A percentile compares a stretch with the other conserved stretches of the same genome.
These are phyloP conservation scores for Backusella circina DNA, from an alignment of 192 early-diverging fungal genomes.

Conservation along the genomic window DNA sequence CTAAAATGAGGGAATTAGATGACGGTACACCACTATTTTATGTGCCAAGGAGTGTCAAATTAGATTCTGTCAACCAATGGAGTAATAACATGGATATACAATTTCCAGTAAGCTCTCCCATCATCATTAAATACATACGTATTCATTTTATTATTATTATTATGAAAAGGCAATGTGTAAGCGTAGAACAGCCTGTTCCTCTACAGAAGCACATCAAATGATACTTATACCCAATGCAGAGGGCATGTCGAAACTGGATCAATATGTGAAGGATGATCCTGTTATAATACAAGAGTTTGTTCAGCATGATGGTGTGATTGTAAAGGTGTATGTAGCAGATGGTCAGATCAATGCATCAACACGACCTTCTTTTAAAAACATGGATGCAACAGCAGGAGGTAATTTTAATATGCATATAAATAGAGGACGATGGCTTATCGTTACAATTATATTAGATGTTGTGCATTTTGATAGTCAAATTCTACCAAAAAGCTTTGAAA, in stretches of 20 bases:
- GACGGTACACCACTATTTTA: constrained; percentile 5
- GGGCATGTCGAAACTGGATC: background rate
- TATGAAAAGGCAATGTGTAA: constrained; percentile 35
- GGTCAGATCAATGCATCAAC: constrained; percentile 13
- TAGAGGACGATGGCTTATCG: background rate
- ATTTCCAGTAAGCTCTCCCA: constrained; percentile 18
- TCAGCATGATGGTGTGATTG: constrained; percentile 34
- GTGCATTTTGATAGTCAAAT: constrained; percentile 37
- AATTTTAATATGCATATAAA: background rate
- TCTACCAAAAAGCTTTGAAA: constrained; percentile 32
- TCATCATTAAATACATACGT: background rate
- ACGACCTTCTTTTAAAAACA: constrained; percentile 33
- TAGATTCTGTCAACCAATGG: constrained; percentile 4
- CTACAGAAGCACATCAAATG: constrained; percentile 35
- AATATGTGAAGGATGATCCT: constrained; percentile 15
- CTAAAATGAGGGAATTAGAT: no score
- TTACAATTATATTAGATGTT: background rate
- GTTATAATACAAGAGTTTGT: constrained; percentile 38
- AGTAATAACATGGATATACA: background rate
- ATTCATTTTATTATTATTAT: background rate
- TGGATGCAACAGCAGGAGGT: background rate
- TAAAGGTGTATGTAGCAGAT: constrained; percentile 35
- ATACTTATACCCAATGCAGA: constrained; percentile 16
- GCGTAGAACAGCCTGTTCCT: constrained; percentile 30
- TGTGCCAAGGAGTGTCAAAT: background rate